Evolutionary conservation across 169 alveolate genomes (phyloP), one percentile per base, ranked within the genome.

Genomic region (Plasmodium billcollinsi): DNA sequence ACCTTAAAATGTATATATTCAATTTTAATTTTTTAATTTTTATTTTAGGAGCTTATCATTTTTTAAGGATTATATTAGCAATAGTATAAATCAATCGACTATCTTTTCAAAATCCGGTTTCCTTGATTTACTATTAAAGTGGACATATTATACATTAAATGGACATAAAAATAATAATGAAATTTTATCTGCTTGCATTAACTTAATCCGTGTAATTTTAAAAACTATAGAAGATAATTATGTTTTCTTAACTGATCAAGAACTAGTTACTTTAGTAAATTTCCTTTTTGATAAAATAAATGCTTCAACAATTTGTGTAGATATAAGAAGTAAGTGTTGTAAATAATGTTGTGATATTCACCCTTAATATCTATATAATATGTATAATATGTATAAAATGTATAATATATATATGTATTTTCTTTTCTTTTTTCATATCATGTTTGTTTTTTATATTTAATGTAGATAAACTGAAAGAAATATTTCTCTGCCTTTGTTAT

Each of bases 191-290:
- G 75, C 65, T 6, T 85, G 49, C 33, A 47, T 59, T 21, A 71
- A 85, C 62, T 49, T 85, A 8, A 63, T 85, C n/a, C 15, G 66
- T 39, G 47, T 85, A n/a, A 71, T 85, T 21, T 73, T 85, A 39
- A 85, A 72, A 61, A 85, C 85, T 33, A 71, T 85, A 14, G 92
- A 85, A 21, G 88, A 85, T 49, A 85, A 85, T 61, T 85, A 85
- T 21, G 74, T 61, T 49, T 58, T 56, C 26, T 24, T 85, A 52
- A 85, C 54, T 71, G 86, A 85, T 3, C 88, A 58, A 74, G 74
- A 58, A 47, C 15, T 85, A 66, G 21, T 71, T 61, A 71, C 49
- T 47, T 24, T 85, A 54, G 66, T 85, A 11, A 56, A 85, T 54
- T 70, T 72, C 52, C 52, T 71, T 33, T 85, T 73, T 73, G 69